These are phyloP conservation scores for Sclerospora graminicola DNA, from an alignment of 352 stramenopile genomes.

Conservation along the genomic window DNA sequence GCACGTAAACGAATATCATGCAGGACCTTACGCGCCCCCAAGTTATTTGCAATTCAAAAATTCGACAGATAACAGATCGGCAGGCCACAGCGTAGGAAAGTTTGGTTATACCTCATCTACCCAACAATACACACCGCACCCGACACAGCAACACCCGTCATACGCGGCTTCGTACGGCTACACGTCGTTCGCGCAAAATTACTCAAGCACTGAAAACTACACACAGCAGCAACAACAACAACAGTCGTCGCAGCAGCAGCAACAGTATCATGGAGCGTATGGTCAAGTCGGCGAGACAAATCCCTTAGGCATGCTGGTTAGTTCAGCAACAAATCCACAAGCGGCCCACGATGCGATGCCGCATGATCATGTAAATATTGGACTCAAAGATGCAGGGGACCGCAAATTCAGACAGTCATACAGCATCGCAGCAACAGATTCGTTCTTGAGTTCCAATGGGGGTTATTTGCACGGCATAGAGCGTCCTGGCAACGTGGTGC, in stretches of 20 bases:
- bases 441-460: constrained; percentile 21
- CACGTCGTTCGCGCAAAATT: constrained; percentile 27
- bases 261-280: constrained; percentile 21
- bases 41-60: constrained; percentile 25
- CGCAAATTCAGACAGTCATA: constrained; percentile 30
- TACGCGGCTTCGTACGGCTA: constrained; percentile 25
- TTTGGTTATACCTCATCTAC: constrained; percentile 17
- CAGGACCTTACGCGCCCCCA: constrained; percentile 8
- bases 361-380: constrained; percentile 27
- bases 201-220: constrained; percentile 18
- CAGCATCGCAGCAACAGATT: constrained; percentile 18
- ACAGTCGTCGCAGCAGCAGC: constrained; percentile 20
- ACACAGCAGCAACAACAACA: constrained; percentile 22
- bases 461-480: constrained; percentile 23
- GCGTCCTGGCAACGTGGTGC: constrained; percentile 29
- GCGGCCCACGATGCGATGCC: constrained; percentile 26
- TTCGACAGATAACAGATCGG: constrained; percentile 10
- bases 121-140: constrained; percentile 20
- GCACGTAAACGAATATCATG: constrained; percentile 27
- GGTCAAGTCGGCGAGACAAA: constrained; percentile 21
- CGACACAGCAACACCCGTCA: constrained; percentile 18
- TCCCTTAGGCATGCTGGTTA: constrained; percentile 44
- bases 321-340: constrained; percentile 35
- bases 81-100: constrained; percentile 11
- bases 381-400: constrained; percentile 25